Conservation (phyloP, 2,329 filamentous ascomycete genomes). For the Aspergillus fumigatiaffinis region DNA sequence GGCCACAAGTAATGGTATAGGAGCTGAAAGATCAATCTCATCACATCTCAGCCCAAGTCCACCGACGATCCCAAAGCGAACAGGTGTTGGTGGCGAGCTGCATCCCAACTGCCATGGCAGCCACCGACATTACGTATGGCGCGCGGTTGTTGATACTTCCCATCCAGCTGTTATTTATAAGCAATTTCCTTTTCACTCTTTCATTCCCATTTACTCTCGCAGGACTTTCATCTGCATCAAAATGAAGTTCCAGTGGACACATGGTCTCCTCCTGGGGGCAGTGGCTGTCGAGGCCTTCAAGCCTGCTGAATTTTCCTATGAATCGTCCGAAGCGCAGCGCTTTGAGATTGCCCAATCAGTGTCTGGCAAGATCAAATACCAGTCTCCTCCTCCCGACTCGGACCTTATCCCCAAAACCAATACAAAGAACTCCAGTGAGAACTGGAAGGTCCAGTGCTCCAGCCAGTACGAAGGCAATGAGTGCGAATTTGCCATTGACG, state of each 20-base stretch:
- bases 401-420: conserved; percentile 2
- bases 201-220: not conserved
- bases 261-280: conserved; percentile 8
- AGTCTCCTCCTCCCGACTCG: conserved; percentile 5
- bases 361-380: conserved; percentile 1
- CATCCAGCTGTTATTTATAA: conserved; percentile 1
- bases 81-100: not conserved
- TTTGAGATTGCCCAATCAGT: conserved; percentile 1
- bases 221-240: not conserved
- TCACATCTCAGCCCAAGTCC: not conserved
- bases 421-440: not conserved
- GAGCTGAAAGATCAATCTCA: not conserved
- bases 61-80: not conserved
- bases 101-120: not conserved
- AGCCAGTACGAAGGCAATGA: not conserved
- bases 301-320: conserved; percentile 11
- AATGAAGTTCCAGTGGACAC: conserved; percentile 11
- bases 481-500: conserved; percentile 15
- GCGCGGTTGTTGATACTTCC: not conserved
- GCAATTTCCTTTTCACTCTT: not conserved
- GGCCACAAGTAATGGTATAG: not conserved
- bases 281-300: conserved; percentile 14
- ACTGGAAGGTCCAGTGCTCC: conserved; percentile 2
- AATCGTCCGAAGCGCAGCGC: conserved; percentile 5
- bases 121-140: not conserved